A percentile compares a stretch with the other conserved stretches of the same genome.
Conservation (phyloP, 331 rosid genomes). For the Spiraea crenata region DNA sequence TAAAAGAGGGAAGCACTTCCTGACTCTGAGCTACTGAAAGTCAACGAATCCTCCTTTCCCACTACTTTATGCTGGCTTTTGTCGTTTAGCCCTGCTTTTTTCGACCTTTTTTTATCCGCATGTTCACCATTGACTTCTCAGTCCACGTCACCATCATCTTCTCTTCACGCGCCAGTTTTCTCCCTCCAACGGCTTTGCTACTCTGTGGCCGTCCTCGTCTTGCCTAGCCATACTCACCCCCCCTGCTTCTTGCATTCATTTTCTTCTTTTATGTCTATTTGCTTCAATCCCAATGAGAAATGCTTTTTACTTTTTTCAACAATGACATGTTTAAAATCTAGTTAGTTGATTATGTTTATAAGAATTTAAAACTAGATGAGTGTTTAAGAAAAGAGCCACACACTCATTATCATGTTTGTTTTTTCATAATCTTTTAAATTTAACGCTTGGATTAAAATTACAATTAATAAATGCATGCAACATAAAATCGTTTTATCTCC, state of each 20-base stretch:
- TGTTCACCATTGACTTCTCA: conserved; percentile 36
- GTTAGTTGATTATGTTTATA: no score
- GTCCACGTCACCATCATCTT: conserved; percentile 26
- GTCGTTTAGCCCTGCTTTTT: conserved; percentile 28
- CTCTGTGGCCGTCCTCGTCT: conserved; percentile 1
- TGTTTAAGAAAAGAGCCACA: no score
- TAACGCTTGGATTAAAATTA: no score
- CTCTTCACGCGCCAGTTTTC: conserved; percentile 29
- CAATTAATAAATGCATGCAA: no score
- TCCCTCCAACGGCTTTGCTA: background rate
- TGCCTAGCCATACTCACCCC: conserved; percentile 10
- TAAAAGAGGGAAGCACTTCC: background rate
- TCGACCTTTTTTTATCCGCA: conserved; percentile 15
- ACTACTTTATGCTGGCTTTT: conserved; percentile 23
- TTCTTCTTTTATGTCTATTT: background rate
- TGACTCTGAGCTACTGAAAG: conserved; percentile 27
- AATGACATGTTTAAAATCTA: no score
- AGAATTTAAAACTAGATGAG: no score
- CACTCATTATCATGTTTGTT: no score
- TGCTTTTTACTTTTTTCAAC: no score
- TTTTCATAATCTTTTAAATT: no score
- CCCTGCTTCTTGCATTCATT: no score
- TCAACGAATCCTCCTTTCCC: conserved; percentile 58
- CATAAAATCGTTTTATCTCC: no score
- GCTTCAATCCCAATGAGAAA: no score